phyloP scores from a whole-genome alignment of 2,329 filamentous ascomycete species.

The Stagonosporopsis tanaceti region DNA sequence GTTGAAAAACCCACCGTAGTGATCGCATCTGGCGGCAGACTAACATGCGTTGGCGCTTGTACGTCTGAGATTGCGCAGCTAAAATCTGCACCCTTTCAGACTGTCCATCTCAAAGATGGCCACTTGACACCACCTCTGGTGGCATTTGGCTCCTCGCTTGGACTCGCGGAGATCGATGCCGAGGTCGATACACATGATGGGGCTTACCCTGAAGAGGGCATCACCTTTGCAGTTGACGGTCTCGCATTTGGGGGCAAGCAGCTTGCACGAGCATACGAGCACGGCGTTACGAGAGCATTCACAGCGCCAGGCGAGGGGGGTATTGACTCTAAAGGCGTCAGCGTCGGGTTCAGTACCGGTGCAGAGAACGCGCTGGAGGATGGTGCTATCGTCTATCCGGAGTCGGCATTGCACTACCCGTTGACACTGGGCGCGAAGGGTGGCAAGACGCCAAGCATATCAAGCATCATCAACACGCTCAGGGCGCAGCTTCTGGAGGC shows the following conservation, averaged over 20 bases:
- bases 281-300: slow-evolving; percentile 51
- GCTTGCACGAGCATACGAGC: slow-evolving; percentile 46
- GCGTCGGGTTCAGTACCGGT: slow-evolving; percentile 41
- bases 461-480: slow-evolving; percentile 62
- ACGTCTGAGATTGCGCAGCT: slow-evolving; percentile 5
- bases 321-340: slow-evolving; percentile 49
- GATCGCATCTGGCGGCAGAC: slow-evolving; percentile 1
- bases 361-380: slow-evolving; percentile 46
- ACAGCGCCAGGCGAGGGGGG: slow-evolving; percentile 44
- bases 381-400: slow-evolving; percentile 50
- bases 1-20: background rate
- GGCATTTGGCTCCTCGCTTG: slow-evolving; percentile 67
- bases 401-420: slow-evolving; percentile 57
- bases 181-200: slow-evolving; percentile 59
- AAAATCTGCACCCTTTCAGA: background rate
- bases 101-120: slow-evolving; percentile 55
- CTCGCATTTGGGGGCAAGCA: slow-evolving; percentile 52
- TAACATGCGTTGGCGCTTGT: slow-evolving; percentile 8
- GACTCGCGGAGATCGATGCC: slow-evolving; percentile 69
- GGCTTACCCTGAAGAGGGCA: slow-evolving; percentile 60
- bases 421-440: slow-evolving; percentile 59
- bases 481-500: slow-evolving; percentile 64
- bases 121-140: slow-evolving; percentile 68
- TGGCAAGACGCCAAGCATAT: slow-evolving; percentile 51
- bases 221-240: slow-evolving; percentile 64